phyloP scores from a whole-genome alignment of 306 rosid genomes.

The Cucurbita maxima region DNA sequence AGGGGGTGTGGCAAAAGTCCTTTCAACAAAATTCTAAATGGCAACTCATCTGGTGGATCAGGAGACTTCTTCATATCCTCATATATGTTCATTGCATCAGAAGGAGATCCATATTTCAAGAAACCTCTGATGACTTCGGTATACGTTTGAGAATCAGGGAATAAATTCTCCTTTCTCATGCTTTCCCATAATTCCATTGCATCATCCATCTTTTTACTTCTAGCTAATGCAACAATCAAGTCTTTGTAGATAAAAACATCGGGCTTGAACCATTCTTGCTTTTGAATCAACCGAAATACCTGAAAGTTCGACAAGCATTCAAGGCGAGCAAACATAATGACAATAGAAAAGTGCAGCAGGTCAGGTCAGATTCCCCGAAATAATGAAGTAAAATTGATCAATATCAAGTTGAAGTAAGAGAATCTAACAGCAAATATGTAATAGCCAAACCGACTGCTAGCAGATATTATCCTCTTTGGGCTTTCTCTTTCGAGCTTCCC shows the following conservation, averaged over 20 bases:
- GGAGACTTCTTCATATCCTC: slow-evolving; percentile 97
- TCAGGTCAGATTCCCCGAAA: neutral
- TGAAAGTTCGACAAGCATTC: slow-evolving; percentile 24
- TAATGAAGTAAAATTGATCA: neutral
- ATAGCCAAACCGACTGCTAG: no score
- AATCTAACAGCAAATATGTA: neutral
- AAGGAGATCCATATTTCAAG: slow-evolving; percentile 69
- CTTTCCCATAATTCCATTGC: slow-evolving; percentile 70
- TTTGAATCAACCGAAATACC: slow-evolving; percentile 58
- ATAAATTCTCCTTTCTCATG: slow-evolving; percentile 52
- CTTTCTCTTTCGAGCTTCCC: no score
- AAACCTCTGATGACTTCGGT: slow-evolving; percentile 87
- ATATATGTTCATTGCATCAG: slow-evolving; percentile 81
- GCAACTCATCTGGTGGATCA: slow-evolving; percentile 84
- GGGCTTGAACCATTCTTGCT: slow-evolving; percentile 82
- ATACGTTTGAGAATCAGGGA: slow-evolving; percentile 76
- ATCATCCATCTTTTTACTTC: slow-evolving; percentile 59
- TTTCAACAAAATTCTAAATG: slow-evolving; percentile 81
- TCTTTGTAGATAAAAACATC: slow-evolving; percentile 65
- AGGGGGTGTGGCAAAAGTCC: slow-evolving; percentile 90
- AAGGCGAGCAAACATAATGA: neutral
- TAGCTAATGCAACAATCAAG: slow-evolving; percentile 62
- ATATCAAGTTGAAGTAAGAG: neutral
- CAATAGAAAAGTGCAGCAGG: no score
- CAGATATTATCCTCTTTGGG: no score